Evolutionary conservation across 371 early-diverging fungal genomes (phyloP), one percentile per base, ranked within the genome.

Genomic region (Paraphysoderma sedebokerense): DNA sequence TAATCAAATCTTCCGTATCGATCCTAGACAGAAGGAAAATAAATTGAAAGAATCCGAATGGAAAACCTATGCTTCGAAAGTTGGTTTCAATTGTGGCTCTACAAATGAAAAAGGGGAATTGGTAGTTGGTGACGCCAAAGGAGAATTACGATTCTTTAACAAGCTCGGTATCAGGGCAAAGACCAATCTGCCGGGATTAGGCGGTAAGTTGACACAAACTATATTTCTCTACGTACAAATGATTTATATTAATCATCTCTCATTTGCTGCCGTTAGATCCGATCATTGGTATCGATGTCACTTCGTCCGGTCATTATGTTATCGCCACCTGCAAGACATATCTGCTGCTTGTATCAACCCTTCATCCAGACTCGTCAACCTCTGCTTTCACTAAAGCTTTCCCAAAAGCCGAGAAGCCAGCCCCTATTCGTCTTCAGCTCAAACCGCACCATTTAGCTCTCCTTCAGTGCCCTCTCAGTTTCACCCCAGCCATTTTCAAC

Each of bases 401-500:
- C 55, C 70, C 76, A 17, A 63, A 59, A 55, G 70, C 55, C 38
- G 33, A 60, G 23, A 76, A 79, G 67, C 85, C 87, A 5, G 60
- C 64, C 20, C 86, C 91, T 29, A 67, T 65, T 44, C 75, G 82
- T 44, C 71, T 98, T 26, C 78, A 82, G 54, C 67, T 98, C 28
- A 70, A 72, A 53, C 97, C 97, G 2, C 85, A 92, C 61, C 92
- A 98, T 55, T 77, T 90, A 27, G 84, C 82, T 5, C 75, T 74
- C 9, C 62, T 59, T 15, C 58, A 55, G 31, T 27, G 55, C 26
- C 53, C 62, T 20, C 69, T 92, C 11, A 61, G 69, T 30, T 98
- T 96, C 51, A 92, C 93, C 13, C 76, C 89, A 7, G 98, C 95
- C 4, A 70, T 77, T 38, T 96, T 98, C 70, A 89, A 91, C 66